Conservation (phyloP, 1,139 yeast genomes). For the Taphrina sp. region DNA sequence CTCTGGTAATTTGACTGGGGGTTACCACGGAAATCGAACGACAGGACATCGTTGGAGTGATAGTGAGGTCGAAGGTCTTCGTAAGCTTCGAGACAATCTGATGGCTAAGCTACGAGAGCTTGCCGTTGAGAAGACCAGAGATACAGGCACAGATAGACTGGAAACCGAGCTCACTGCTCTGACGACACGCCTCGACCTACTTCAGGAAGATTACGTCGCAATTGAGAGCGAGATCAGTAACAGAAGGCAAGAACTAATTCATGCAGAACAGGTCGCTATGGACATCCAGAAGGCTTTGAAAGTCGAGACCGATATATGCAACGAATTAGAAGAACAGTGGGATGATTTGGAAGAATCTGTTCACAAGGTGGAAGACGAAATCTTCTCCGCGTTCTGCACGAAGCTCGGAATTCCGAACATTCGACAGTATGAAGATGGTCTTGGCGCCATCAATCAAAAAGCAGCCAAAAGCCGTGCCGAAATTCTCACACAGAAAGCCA, state of each 20-base stretch:
- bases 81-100: slow-evolving; percentile 61
- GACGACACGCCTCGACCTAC: slow-evolving; percentile 56
- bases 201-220: slow-evolving; percentile 51
- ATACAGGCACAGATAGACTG: slow-evolving; percentile 57
- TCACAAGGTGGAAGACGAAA: slow-evolving; percentile 40
- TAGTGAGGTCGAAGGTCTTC: slow-evolving; percentile 59
- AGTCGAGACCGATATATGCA: background rate
- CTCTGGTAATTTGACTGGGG: slow-evolving; percentile 93
- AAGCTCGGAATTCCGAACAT: slow-evolving; percentile 54
- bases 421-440: slow-evolving; percentile 64
- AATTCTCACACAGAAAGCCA: slow-evolving; percentile 59
- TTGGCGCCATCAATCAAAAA: slow-evolving; percentile 60
- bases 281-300: slow-evolving; percentile 46
- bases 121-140: slow-evolving; percentile 54
- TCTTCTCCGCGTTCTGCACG: slow-evolving; percentile 57
- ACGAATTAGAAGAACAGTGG: slow-evolving; percentile 32
- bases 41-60: slow-evolving; percentile 64
- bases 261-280: slow-evolving; percentile 47
- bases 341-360: slow-evolving; percentile 38
- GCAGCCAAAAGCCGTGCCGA: slow-evolving; percentile 65
- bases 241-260: slow-evolving; percentile 55
- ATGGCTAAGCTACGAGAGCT: slow-evolving; percentile 55
- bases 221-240: slow-evolving; percentile 48
- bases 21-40: slow-evolving; percentile 44
- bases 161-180: slow-evolving; percentile 56